phyloP scores from a whole-genome alignment of 2,329 filamentous ascomycete species.

The Tolypocladium tropicale region DNA sequence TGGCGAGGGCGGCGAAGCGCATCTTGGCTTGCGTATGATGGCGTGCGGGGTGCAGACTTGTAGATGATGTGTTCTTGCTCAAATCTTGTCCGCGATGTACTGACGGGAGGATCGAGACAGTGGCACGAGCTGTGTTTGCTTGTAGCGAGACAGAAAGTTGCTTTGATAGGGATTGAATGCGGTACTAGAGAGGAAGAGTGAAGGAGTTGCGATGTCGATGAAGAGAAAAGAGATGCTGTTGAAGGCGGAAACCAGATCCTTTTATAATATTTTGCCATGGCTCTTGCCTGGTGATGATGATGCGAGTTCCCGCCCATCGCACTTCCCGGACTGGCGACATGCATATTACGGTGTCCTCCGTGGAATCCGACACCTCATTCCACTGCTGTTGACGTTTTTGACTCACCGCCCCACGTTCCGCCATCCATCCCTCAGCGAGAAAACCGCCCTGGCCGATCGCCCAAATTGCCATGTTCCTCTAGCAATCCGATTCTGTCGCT shows the following conservation, averaged over 20 bases:
- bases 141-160: too few relatives aligned
- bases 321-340: too few relatives aligned
- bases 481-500: too few relatives aligned
- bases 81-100: not conserved
- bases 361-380: not conserved
- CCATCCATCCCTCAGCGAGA: too few relatives aligned
- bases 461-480: too few relatives aligned
- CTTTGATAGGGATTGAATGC: not conserved
- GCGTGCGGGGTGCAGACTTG: not conserved
- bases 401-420: not conserved
- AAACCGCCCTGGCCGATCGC: too few relatives aligned
- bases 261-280: too few relatives aligned
- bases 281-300: not conserved
- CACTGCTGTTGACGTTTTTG: not conserved
- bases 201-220: too few relatives aligned
- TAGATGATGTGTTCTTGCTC: not conserved
- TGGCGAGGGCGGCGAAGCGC: slow-evolving; percentile 12
- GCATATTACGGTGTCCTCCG: too few relatives aligned
- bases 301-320: not conserved
- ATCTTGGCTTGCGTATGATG: slow-evolving; percentile 6
- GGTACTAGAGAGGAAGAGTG: not conserved
- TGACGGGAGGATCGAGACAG: not conserved
- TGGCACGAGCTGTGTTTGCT: not conserved
- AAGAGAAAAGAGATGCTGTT: too few relatives aligned
- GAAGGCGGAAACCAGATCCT: too few relatives aligned